phyloP scores from a whole-genome alignment of 768 basidiomycete genomes.

The Tephrocybe sp. region DNA sequence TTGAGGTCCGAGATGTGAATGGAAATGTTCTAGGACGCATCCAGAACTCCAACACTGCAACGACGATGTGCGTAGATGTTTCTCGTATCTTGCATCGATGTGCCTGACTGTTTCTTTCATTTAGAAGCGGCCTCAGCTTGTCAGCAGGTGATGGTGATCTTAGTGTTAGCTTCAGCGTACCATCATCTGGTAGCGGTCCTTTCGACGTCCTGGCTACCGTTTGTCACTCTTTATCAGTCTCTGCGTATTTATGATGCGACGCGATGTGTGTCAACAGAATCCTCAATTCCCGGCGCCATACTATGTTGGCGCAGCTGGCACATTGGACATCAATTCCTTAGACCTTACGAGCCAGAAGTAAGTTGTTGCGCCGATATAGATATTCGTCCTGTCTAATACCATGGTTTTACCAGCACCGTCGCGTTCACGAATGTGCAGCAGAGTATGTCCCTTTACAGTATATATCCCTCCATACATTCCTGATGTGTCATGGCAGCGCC shows the following conservation, averaged over 20 bases:
- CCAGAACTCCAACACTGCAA: constrained; percentile 28
- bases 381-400: background rate
- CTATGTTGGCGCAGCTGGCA: constrained; percentile 37
- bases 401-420: constrained; percentile 25
- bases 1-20: constrained; percentile 33
- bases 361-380: background rate
- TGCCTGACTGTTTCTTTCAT: background rate
- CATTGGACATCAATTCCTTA: constrained; percentile 7
- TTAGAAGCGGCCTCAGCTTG: constrained; percentile 36
- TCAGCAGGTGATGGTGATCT: constrained; percentile 29
- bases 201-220: constrained; percentile 39
- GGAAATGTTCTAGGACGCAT: constrained; percentile 33
- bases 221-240: constrained; percentile 11
- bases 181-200: constrained; percentile 21
- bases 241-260: background rate
- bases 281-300: constrained; percentile 35
- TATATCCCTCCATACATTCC: background rate
- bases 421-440: constrained; percentile 35
- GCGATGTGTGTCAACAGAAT: constrained; percentile 28
- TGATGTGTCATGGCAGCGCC: constrained; percentile 25
- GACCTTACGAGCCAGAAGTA: constrained; percentile 21
- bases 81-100: background rate
- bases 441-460: constrained; percentile 26
- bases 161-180: constrained; percentile 29
- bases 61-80: constrained; percentile 22